Percentiles rank a stretch among this genome's conserved stretches.
phyloP scores from a whole-genome alignment of 306 rosid genomes.

The Vicia faba region DNA sequence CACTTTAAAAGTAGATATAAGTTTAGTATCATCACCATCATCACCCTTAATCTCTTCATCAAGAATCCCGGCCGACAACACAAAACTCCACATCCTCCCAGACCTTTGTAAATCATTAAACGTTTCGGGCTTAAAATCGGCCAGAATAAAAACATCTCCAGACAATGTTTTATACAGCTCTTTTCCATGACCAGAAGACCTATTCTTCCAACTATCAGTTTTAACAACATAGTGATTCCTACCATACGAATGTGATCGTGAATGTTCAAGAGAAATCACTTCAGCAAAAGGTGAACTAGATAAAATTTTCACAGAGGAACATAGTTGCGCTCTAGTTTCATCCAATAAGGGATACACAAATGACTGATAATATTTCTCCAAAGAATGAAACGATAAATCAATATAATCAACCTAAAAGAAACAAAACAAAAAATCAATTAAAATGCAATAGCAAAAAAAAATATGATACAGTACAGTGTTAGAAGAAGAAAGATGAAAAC shows the following conservation, averaged over 20 bases:
- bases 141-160: conserved; percentile 67
- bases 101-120: conserved; percentile 50
- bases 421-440: not conserved
- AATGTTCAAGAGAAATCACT: conserved; percentile 43
- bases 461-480: not conserved
- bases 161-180: conserved; percentile 61
- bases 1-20: conserved; percentile 49
- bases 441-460: not conserved
- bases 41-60: conserved; percentile 35
- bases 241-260: conserved; percentile 27
- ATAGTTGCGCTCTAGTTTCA: conserved; percentile 63
- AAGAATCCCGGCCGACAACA: conserved; percentile 41
- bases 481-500: conserved; percentile 27
- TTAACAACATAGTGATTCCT: conserved; percentile 38
- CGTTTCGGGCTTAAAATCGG: conserved; percentile 58
- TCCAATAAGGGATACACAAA: conserved; percentile 62
- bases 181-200: conserved; percentile 51
- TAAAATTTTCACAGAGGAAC: conserved; percentile 57
- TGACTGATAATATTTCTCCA: conserved; percentile 49
- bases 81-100: conserved; percentile 60
- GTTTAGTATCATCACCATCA: conserved; percentile 35
- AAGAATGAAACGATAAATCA: conserved; percentile 50
- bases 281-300: conserved; percentile 54
- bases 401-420: conserved; percentile 51
- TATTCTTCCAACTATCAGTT: conserved; percentile 57